Evolutionary conservation across 805 yeast genomes (phyloP).

Genomic region (Metschnikowia matae): DNA sequence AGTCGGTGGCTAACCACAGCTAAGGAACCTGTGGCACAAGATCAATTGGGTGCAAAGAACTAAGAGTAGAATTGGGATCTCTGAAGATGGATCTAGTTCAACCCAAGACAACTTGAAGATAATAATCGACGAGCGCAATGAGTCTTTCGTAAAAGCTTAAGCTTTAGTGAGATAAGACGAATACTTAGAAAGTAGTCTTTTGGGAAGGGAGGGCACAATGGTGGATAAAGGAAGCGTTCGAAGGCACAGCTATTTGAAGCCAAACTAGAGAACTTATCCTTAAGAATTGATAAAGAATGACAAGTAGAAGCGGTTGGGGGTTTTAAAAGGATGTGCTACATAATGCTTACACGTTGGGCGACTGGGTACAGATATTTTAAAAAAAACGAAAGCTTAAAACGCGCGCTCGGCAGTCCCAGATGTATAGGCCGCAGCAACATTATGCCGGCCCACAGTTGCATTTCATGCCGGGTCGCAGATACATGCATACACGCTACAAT

Average conservation of each 20-base stretch:
- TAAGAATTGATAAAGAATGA: neutral
- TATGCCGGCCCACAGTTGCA: slow-evolving; percentile 2
- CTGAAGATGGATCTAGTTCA: neutral
- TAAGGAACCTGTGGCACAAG: neutral
- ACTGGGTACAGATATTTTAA: neutral
- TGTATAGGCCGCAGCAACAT: neutral
- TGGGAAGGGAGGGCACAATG: neutral
- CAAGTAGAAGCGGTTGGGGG: neutral
- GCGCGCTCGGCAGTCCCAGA: neutral
- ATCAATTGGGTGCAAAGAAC: neutral
- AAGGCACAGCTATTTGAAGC: neutral
- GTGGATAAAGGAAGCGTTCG: neutral
- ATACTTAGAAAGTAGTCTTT: neutral
- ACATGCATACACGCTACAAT: neutral
- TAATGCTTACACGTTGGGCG: slow-evolving; percentile 4
- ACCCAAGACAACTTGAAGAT: neutral
- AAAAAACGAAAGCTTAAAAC: slow-evolving; percentile 2
- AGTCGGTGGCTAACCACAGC: neutral
- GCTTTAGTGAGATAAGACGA: neutral
- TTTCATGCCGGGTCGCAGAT: slow-evolving; percentile 1
- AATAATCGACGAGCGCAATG: neutral
- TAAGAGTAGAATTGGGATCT: neutral
- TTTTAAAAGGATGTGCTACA: slow-evolving; percentile 1
- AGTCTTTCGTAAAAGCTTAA: neutral
- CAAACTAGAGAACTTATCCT: neutral